Percentiles rank a stretch among this genome's conserved stretches.
These are phyloP conservation scores for Parascedosporium putredinis DNA, from an alignment of 2,329 filamentous ascomycete genomes.

Conservation along the genomic window DNA sequence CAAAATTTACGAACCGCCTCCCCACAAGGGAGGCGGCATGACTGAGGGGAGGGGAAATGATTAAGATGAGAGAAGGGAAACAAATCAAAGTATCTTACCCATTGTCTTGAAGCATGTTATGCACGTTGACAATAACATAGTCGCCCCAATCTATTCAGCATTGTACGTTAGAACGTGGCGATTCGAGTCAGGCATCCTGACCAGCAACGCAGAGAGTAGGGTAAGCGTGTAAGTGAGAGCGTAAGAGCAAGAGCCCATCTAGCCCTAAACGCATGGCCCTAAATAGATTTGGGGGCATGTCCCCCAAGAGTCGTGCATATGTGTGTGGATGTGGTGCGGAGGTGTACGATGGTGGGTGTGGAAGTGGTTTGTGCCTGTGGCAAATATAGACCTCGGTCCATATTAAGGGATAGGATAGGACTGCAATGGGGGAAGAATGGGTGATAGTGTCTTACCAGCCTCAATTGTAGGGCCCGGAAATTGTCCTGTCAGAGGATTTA, in stretches of 20 bases:
- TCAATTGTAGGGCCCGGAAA: constrained; percentile 41
- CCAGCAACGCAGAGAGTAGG: background rate
- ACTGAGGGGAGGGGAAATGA: background rate
- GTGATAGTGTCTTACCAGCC: constrained; percentile 13
- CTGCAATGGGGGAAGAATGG: background rate
- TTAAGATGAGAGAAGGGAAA: background rate
- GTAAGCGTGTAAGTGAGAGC: too few relatives aligned
- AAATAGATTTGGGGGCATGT: too few relatives aligned
- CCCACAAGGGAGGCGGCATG: background rate
- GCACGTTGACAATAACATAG: constrained; percentile 52
- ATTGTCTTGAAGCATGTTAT: constrained; percentile 36
- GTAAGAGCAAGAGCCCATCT: too few relatives aligned
- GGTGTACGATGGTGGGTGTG: too few relatives aligned
- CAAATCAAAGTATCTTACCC: background rate
- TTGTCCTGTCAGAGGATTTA: constrained; percentile 7
- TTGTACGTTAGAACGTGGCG: background rate
- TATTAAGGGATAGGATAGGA: background rate
- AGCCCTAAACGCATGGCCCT: too few relatives aligned
- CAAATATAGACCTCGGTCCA: background rate
- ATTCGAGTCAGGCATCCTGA: too few relatives aligned
- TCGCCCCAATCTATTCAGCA: constrained; percentile 38
- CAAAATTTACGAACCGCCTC: background rate
- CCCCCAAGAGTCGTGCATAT: too few relatives aligned
- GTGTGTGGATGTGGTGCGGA: too few relatives aligned
- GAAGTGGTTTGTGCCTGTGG: too few relatives aligned